Evolutionary conservation across 306 rosid species (phyloP), one percentile per base, ranked within the genome.

Genomic region (Dalbergia oliveri): DNA sequence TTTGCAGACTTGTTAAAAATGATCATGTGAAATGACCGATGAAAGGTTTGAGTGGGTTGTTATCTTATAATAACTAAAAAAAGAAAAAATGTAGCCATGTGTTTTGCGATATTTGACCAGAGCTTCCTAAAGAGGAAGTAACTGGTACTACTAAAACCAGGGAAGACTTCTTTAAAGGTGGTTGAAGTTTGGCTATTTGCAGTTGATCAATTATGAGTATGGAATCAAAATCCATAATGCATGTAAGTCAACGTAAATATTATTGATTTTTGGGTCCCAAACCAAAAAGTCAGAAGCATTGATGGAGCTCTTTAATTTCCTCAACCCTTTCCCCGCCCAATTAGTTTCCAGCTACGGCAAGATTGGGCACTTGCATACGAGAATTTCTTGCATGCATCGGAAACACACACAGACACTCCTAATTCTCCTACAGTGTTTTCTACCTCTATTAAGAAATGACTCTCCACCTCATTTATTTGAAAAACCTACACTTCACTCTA

Each of bases 131-230:
- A 47, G 53, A 47, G 53, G 15, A 47, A 47, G 14, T 0, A 47
- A 47, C 53, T 47, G 11, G 53, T 11, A 47, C 53, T 3, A 37
- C 31, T 26, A 37, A 47, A 47, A 47, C 21, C 16, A 3, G 53
- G 14, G 73, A 74, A 51, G 31, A 57, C 57, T 70, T 71, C 34
- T 70, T 47, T 47, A 47, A 45, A 49, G 76, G 79, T 66, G 39
- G 79, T 69, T 74, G 81, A 57, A 83, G 66, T 82, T 83, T 60
- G 88, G 88, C 82, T 64, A 26, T 3, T 6, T 63, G 34, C 72
- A 63, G 50, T 10, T 50, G 3, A 43, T 5, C 16, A 58, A 26
- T 2, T 26, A 26, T 26, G 31, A 35, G 67, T 43, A 41, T 65
- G 68, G 41, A 56, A 51, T 0, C 73, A 11, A 3, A 79, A 33